A percentile compares a stretch with the other conserved stretches of the same genome.
Evolutionary conservation across 2,329 filamentous ascomycete genomes (phyloP).

Genomic region (Paradendryphiella salina): DNA sequence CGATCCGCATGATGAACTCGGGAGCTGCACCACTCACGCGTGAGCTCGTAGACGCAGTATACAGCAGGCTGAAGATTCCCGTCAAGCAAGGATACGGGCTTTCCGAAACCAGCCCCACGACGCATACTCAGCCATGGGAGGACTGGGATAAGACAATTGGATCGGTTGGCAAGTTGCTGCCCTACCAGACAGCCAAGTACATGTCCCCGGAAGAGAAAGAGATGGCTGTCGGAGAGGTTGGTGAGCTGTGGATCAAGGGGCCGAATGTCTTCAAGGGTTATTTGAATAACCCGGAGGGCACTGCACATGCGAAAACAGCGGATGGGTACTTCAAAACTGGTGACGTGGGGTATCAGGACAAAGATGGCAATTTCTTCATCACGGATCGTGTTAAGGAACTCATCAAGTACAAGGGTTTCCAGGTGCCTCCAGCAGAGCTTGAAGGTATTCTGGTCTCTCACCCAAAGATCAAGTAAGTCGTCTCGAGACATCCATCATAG

Average conservation of each 20-base stretch:
- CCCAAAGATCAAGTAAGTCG: slow-evolving; percentile 50
- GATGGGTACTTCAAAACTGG: slow-evolving; percentile 92
- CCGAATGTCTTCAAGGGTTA: slow-evolving; percentile 83
- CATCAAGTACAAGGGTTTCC: slow-evolving; percentile 53
- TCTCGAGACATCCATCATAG: too few relatives aligned
- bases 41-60: slow-evolving; percentile 77
- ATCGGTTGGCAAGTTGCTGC: slow-evolving; percentile 74
- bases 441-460: slow-evolving; percentile 52
- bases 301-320: slow-evolving; percentile 68
- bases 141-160: slow-evolving; percentile 79
- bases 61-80: slow-evolving; percentile 71
- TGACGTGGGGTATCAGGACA: slow-evolving; percentile 79
- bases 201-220: slow-evolving; percentile 66
- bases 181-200: slow-evolving; percentile 80
- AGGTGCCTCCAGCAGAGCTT: slow-evolving; percentile 54
- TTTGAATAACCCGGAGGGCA: slow-evolving; percentile 71
- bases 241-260: slow-evolving; percentile 69
- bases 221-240: slow-evolving; percentile 62
- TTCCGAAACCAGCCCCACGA: slow-evolving; percentile 81
- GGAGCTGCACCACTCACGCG: slow-evolving; percentile 82
- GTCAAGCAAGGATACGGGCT: slow-evolving; percentile 94
- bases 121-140: slow-evolving; percentile 71
- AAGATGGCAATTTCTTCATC: slow-evolving; percentile 81
- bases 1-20: slow-evolving; percentile 80
- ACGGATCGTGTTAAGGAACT: slow-evolving; percentile 68